Evolutionary conservation across 176 grass and related monocot genomes (phyloP).

Genomic region (Zea luxurians): DNA sequence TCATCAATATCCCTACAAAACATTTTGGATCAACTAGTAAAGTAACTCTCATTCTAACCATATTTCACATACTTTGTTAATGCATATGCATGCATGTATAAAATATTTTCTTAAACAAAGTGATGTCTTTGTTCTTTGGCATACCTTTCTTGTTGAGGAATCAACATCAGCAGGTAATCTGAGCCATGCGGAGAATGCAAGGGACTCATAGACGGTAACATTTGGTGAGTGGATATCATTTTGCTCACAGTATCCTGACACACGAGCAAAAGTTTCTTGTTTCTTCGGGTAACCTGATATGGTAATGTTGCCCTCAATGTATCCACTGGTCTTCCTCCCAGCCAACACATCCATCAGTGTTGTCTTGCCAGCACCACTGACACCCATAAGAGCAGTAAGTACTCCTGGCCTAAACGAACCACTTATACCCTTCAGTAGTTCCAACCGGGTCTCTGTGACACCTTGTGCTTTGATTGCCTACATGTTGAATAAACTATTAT

Average conservation of each 20-base stretch:
- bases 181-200: constrained; percentile 68
- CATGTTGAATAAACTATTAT: constrained; percentile 26
- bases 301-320: constrained; percentile 62
- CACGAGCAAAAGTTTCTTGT: constrained; percentile 86
- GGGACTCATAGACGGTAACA: constrained; percentile 75
- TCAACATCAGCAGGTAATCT: constrained; percentile 51
- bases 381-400: constrained; percentile 82
- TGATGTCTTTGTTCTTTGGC: background rate
- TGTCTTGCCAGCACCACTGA: constrained; percentile 87
- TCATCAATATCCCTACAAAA: background rate
- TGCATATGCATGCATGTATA: constrained; percentile 14
- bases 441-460: constrained; percentile 46
- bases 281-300: constrained; percentile 85
- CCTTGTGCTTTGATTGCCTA: constrained; percentile 91
- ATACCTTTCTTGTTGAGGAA: constrained; percentile 70
- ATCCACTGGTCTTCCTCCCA: constrained; percentile 74
- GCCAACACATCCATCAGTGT: constrained; percentile 80
- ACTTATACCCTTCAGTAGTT: constrained; percentile 66
- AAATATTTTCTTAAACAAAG: background rate
- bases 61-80: background rate
- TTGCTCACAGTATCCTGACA: constrained; percentile 84
- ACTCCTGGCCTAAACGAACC: constrained; percentile 86
- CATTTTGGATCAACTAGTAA: background rate
- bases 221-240: constrained; percentile 87
- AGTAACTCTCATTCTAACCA: background rate